Evolutionary conservation across 106 monocot genomes (phyloP).

Genomic region (Gastrodia elata): DNA sequence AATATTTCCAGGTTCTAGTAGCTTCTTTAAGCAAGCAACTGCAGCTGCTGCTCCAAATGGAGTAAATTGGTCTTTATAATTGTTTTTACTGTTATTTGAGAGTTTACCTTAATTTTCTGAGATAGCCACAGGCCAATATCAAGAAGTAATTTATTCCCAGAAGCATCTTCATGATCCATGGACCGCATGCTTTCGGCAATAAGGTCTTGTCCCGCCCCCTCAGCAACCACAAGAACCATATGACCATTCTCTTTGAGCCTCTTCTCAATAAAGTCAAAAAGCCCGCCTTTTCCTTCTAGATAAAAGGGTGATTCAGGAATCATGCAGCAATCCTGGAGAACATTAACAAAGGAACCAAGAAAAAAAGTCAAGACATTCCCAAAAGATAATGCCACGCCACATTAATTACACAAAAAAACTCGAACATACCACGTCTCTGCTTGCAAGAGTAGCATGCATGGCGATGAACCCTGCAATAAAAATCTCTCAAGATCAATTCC

Average conservation of each 20-base stretch:
- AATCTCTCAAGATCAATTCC: neutral
- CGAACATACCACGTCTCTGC: slow-evolving; percentile 48
- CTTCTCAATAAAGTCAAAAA: slow-evolving; percentile 38
- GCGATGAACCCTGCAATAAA: slow-evolving; percentile 49
- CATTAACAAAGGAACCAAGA: neutral
- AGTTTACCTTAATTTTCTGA: slow-evolving; percentile 41
- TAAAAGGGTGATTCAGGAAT: slow-evolving; percentile 58
- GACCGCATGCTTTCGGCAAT: slow-evolving; percentile 31
- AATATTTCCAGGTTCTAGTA: too few species aligned
- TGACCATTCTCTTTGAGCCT: slow-evolving; percentile 45
- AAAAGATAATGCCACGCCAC: neutral
- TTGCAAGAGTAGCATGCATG: slow-evolving; percentile 53
- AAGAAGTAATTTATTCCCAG: slow-evolving; percentile 41
- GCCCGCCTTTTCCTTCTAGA: slow-evolving; percentile 46
- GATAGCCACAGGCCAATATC: slow-evolving; percentile 57
- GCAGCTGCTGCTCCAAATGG: too few species aligned
- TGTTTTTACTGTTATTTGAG: neutral
- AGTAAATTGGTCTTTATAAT: too few species aligned
- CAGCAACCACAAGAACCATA: slow-evolving; percentile 58
- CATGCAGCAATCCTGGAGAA: slow-evolving; percentile 41
- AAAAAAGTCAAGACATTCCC: neutral
- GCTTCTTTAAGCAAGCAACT: too few species aligned
- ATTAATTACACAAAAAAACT: neutral
- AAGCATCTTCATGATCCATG: slow-evolving; percentile 35
- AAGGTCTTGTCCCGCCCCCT: slow-evolving; percentile 47